Evolutionary conservation across 148 eudicot species (phyloP), one percentile per base, ranked within the genome.

Genomic region (Camellia sinensis): DNA sequence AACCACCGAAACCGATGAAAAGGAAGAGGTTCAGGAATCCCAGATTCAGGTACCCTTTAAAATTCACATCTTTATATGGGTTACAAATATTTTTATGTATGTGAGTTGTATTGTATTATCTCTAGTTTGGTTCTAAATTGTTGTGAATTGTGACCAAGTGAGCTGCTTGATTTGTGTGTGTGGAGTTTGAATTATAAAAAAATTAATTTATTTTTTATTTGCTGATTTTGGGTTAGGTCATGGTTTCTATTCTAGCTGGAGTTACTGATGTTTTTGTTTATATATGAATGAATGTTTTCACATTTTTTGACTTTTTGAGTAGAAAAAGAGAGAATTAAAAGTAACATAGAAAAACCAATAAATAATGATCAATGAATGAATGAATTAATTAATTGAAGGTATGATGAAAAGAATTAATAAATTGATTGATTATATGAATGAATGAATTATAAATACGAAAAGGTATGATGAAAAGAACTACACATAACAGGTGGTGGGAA

Each of bases 11-110:
- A 83, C 84, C 71, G 84, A 81, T 50, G 78, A 74, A 13, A 19
- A 60, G 56, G 78, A 61, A 45, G 78, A 63, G 53, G 52, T 53
- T 29, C 83, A 74, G 57, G 79, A 84, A 50, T 72, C 85, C 68
- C 54, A 80, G 50, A 75, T 82, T 45, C 85, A 77, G 87, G 89
- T 87, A 80, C 44, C 73, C 78, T 5, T 76, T 71, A 75, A 40
- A 72, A 1, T 7, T 5, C 52, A 48, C 52, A 48, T 5, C 52
- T 48, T 48, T 7, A 48, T 48, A 48, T 48, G 52, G 52, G 6
- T 7, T 7, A 48, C 52, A 4, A 48, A 48, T 48, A 4, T 2
- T 44, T 11, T 63, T 52, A 4, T 18, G 62, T 3, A 0, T 54
- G 40, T 22, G 67, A 9, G 15, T 37, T 77, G 41, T 53, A 12